A percentile compares a stretch with the other conserved stretches of the same genome.
Evolutionary conservation across 768 basidiomycete species (phyloP).

Genomic region (Hebeloma cylindrosporum): DNA sequence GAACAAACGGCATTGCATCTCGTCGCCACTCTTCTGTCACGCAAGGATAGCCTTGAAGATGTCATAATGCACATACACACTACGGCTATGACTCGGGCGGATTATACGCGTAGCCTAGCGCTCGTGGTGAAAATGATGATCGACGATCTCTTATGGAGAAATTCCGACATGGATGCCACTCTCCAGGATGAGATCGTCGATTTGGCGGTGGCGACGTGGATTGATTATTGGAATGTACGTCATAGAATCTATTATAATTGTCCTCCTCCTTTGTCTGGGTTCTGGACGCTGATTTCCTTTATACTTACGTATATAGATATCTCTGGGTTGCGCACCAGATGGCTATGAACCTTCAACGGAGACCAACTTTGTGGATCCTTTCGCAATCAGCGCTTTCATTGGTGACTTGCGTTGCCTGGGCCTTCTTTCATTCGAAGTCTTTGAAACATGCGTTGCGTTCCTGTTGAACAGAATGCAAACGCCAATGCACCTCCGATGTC

Average conservation of each 20-base stretch:
- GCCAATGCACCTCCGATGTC: slow-evolving; percentile 4
- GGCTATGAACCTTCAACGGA: neutral
- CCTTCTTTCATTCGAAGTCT: slow-evolving; percentile 1
- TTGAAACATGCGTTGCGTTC: neutral
- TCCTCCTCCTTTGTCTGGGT: no score
- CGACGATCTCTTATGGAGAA: neutral
- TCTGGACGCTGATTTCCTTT: no score
- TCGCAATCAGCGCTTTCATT: slow-evolving; percentile 10
- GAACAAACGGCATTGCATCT: neutral
- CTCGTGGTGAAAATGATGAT: neutral
- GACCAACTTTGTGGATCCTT: slow-evolving; percentile 1
- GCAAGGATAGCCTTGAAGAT: neutral
- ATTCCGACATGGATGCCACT: neutral
- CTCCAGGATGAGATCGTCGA: slow-evolving; percentile 1
- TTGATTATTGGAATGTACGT: slow-evolving; percentile 9
- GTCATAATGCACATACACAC: slow-evolving; percentile 7
- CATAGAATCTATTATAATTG: neutral
- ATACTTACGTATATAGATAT: no score
- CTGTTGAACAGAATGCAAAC: slow-evolving; percentile 1
- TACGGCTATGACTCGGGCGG: slow-evolving; percentile 6
- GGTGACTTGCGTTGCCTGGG: slow-evolving; percentile 11
- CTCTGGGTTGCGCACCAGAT: no score
- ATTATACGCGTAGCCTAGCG: slow-evolving; percentile 7
- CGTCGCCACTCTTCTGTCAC: neutral
- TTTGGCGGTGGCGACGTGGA: neutral